These are phyloP conservation scores for Dryas drummondii DNA, from an alignment of 306 rosid genomes.

Conservation along the genomic window DNA sequence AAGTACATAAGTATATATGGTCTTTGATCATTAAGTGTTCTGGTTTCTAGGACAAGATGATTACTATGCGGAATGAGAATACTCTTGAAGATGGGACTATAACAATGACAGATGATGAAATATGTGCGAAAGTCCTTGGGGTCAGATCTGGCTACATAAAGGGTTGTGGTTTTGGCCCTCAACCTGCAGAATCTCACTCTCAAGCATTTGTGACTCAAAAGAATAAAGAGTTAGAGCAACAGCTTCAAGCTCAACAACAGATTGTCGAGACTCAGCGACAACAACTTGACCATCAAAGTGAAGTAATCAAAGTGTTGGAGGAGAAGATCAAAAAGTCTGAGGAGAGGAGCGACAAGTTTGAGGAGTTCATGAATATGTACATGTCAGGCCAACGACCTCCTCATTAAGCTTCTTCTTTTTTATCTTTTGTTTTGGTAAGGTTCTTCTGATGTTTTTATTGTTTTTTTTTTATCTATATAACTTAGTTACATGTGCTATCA, in stretches of 20 bases:
- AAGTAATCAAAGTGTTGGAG: background rate
- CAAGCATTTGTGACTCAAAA: background rate
- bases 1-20: too few species aligned
- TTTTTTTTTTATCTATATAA: background rate
- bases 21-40: too few species aligned
- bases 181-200: background rate
- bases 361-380: too few species aligned
- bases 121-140: background rate
- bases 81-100: too few species aligned
- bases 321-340: background rate
- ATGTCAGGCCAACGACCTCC: too few species aligned
- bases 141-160: background rate
- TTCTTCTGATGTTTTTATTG: slow-evolving; percentile 11
- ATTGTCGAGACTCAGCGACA: background rate
- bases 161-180: background rate
- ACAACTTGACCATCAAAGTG: background rate
- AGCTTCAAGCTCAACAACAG: background rate
- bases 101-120: background rate
- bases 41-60: too few species aligned
- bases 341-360: background rate
- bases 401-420: slow-evolving; percentile 23
- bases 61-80: too few species aligned
- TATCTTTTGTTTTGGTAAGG: slow-evolving; percentile 81
- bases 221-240: background rate
- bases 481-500: background rate